Evolutionary conservation across 208 protist species (phyloP), one percentile per base, ranked within the genome.

Genomic region (Leishmania braziliensis): DNA sequence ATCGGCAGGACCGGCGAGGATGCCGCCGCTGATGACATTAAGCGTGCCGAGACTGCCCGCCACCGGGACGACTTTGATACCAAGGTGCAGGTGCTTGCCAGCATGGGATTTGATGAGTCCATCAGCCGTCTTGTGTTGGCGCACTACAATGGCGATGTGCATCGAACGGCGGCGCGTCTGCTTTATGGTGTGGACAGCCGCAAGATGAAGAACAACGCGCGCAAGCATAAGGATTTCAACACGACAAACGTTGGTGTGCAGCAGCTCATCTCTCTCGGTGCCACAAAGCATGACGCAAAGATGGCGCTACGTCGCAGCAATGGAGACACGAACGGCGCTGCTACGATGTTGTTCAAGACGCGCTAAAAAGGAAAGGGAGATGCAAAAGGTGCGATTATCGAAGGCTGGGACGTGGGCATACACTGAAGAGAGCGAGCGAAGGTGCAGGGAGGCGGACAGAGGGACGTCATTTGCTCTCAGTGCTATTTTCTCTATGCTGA

Each of bases 141-240:
- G 18, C 94, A 95, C 81, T 96, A 95, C 86, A 94, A 95, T 86
- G 91, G 91, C 72, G 88, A 95, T 58, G 89, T 95, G 69, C 79
- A 97, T 78, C 91, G 90, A 82, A 85, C 90, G 0, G 89, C 88
- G 6, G 88, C 86, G 0, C 90, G 90, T 20, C 87, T 96, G 10
- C 77, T 97, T 62, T 89, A 87, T 72, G 91, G 89, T 62, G 79
- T 92, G 43, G 81, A 92, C 79, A 63, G 65, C 56, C 78, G 69
- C 5, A 80, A 82, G 58, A 92, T 95, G 33, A 76, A 73, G 54
- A 86, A 86, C 70, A 89, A 94, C 73, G 78, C 83, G 5, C 80
- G 84, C n/a, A 89, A 89, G 82, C 88, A 92, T 78, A 89, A 87
- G 60, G 77, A 86, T n/a, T 93, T 85, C 86, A 95, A 89, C 65